Percentiles rank a stretch among this genome's conserved stretches.
phyloP scores from a whole-genome alignment of 2,329 filamentous ascomycete species.

The Botryotinia globosa region DNA sequence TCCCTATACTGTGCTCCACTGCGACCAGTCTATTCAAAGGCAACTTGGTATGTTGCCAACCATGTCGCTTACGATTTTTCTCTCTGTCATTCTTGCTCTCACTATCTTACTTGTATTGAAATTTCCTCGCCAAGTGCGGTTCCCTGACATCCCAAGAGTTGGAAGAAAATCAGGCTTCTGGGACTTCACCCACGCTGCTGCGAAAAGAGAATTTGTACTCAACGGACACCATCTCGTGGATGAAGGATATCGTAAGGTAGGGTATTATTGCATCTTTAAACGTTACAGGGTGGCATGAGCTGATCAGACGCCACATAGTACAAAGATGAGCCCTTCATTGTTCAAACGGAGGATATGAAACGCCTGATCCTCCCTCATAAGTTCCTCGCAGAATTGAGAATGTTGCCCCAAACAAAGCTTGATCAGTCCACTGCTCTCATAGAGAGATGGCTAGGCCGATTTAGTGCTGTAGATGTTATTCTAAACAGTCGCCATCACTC shows the following conservation, averaged over 20 bases:
- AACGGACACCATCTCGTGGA: slow-evolving; percentile 4
- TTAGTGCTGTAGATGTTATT: slow-evolving; percentile 12
- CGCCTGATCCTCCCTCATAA: not conserved
- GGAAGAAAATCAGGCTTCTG: not conserved
- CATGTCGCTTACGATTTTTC: not conserved
- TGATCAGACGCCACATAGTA: not conserved
- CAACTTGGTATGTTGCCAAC: not conserved
- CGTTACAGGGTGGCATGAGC: not conserved
- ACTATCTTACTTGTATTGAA: not conserved
- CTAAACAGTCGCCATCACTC: slow-evolving; percentile 9
- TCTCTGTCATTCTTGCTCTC: not conserved
- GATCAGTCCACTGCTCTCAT: slow-evolving; percentile 10
- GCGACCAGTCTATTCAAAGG: not conserved
- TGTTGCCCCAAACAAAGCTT: slow-evolving; percentile 11
- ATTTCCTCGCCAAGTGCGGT: not conserved
- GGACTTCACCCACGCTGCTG: not conserved
- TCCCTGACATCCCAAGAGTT: not conserved
- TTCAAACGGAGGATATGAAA: slow-evolving; percentile 11
- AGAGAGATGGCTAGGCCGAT: slow-evolving; percentile 1
- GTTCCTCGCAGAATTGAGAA: slow-evolving; percentile 3
- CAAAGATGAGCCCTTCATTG: not conserved
- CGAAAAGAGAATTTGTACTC: not conserved
- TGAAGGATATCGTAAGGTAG: not conserved
- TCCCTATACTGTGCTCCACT: no score
- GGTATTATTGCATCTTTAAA: not conserved